Evolutionary conservation across 495 filamentous ascomycete genomes (phyloP).

Genomic region (Umbilicaria muhlenbergii): DNA sequence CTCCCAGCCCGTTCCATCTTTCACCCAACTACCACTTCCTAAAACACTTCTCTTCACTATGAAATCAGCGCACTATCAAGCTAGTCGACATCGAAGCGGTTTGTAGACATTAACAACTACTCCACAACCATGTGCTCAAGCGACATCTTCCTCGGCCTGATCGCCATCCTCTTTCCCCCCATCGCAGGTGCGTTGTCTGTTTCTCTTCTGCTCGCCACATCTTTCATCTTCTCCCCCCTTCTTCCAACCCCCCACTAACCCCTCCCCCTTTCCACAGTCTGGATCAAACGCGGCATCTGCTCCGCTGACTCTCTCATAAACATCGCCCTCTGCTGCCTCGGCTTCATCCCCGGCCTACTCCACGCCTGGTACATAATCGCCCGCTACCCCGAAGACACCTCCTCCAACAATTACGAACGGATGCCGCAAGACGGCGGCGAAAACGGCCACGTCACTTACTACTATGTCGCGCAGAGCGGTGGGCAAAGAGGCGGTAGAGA

Average conservation of each 20-base stretch:
- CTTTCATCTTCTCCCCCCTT: conserved; percentile 9
- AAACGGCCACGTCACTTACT: conserved; percentile 45
- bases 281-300: conserved; percentile 92
- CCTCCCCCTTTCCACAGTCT: conserved; percentile 40
- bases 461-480: conserved; percentile 35
- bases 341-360: conserved; percentile 79
- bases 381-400: conserved; percentile 59
- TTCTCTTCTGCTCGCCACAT: conserved; percentile 1
- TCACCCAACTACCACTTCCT: too few species aligned
- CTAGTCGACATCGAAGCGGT: too few species aligned
- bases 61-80: too few species aligned
- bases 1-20: too few species aligned
- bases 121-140: conserved; percentile 36
- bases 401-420: conserved; percentile 37
- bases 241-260: conserved; percentile 4
- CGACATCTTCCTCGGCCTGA: conserved; percentile 75
- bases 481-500: not conserved
- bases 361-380: conserved; percentile 98
- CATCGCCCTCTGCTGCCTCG: conserved; percentile 76
- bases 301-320: conserved; percentile 90
- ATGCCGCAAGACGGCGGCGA: conserved; percentile 27
- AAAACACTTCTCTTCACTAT: too few species aligned
- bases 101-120: not conserved
- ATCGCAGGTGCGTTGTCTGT: conserved; percentile 51
- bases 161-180: conserved; percentile 89